These are phyloP conservation scores for Pythium folliculosum DNA, from an alignment of 352 stramenopile genomes.

Conservation along the genomic window DNA sequence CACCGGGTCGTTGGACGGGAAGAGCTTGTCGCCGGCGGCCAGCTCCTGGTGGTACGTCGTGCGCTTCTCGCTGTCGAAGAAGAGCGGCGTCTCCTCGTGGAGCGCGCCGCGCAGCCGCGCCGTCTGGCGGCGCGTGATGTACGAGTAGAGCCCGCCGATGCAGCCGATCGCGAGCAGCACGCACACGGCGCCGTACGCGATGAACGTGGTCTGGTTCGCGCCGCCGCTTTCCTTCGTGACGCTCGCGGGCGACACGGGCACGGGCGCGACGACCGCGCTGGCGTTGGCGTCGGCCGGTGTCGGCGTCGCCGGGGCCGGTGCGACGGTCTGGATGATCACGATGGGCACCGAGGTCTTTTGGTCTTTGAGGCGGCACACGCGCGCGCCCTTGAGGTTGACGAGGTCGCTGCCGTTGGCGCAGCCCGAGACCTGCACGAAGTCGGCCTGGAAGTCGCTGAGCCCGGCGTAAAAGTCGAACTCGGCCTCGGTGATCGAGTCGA, in stretches of 20 bases:
- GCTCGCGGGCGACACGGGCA: slow-evolving; percentile 13
- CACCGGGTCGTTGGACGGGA: slow-evolving; percentile 69
- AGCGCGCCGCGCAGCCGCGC: slow-evolving; percentile 48
- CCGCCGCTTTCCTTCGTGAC: slow-evolving; percentile 1
- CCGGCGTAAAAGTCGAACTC: slow-evolving; percentile 76
- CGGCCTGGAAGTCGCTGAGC: slow-evolving; percentile 50
- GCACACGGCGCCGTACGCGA: slow-evolving; percentile 45
- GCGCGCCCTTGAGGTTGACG: slow-evolving; percentile 60
- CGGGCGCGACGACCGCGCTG: not conserved
- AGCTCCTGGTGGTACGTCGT: slow-evolving; percentile 61
- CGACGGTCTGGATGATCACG: slow-evolving; percentile 34
- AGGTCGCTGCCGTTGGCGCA: slow-evolving; percentile 47
- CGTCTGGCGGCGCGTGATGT: slow-evolving; percentile 37
- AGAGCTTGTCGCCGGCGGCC: slow-evolving; percentile 57
- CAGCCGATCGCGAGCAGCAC: slow-evolving; percentile 46
- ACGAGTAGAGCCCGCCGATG: slow-evolving; percentile 44
- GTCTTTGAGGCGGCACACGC: slow-evolving; percentile 43
- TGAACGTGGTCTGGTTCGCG: slow-evolving; percentile 47
- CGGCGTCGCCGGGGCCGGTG: slow-evolving; percentile 29
- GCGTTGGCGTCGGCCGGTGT: slow-evolving; percentile 24
- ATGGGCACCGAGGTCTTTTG: slow-evolving; percentile 23
- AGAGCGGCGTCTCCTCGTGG: slow-evolving; percentile 72
- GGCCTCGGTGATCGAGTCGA: slow-evolving; percentile 45
- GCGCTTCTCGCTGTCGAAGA: slow-evolving; percentile 69
- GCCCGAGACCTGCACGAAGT: slow-evolving; percentile 52